A percentile compares a stretch with the other conserved stretches of the same genome.
These are phyloP conservation scores for Crataegus laevigata DNA, from an alignment of 306 rosid species.

Conservation along the genomic window DNA sequence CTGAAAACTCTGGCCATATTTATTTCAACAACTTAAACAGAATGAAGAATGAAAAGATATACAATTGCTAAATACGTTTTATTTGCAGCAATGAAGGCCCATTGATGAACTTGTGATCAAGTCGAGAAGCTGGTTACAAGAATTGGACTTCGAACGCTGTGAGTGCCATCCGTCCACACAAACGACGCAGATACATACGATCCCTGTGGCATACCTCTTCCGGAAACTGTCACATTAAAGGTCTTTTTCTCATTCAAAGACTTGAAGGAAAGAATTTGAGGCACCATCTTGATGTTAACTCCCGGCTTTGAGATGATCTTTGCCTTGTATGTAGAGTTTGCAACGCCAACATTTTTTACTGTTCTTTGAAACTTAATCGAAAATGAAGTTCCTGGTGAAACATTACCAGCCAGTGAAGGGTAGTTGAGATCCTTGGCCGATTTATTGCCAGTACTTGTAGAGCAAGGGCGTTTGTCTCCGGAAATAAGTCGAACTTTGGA, in stretches of 20 bases:
- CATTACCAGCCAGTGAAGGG: background rate
- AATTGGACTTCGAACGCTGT: slow-evolving; percentile 8
- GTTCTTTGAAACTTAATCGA: background rate
- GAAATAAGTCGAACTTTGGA: background rate
- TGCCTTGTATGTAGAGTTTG: slow-evolving; percentile 11
- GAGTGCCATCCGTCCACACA: slow-evolving; percentile 2
- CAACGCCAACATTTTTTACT: slow-evolving; percentile 13
- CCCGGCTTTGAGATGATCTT: background rate
- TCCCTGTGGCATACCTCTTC: background rate
- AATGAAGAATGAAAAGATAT: background rate
- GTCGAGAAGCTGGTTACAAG: background rate
- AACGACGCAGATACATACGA: background rate
- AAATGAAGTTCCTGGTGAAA: background rate
- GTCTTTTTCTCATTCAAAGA: slow-evolving; percentile 18
- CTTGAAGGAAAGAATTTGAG: slow-evolving; percentile 2
- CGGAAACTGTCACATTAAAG: slow-evolving; percentile 9
- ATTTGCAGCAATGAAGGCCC: background rate
- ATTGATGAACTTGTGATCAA: background rate
- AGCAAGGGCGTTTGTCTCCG: background rate
- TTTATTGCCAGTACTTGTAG: background rate
- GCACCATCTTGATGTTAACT: background rate
- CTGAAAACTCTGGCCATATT: background rate
- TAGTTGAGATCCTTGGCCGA: background rate
- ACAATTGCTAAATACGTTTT: background rate
- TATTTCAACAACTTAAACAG: background rate